phyloP scores from a whole-genome alignment of 176 grass and related monocot species.

The Juncus inflexus region DNA sequence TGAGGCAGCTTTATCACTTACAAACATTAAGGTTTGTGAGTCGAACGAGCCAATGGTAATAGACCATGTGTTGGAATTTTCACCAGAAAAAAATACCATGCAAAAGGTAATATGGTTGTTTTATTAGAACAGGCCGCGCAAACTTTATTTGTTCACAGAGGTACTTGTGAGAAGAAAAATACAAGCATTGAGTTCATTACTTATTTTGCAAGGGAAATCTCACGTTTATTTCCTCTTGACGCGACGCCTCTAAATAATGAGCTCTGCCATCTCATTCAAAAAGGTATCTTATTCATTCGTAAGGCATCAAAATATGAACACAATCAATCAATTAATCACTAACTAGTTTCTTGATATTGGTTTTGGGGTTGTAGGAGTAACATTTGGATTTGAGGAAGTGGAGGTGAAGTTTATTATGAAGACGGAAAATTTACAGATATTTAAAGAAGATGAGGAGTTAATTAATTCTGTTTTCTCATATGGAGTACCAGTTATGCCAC shows the following conservation, averaged over 20 bases:
- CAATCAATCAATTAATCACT: neutral
- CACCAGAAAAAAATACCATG: constrained; percentile 11
- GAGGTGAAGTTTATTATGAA: constrained; percentile 37
- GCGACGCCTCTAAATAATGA: constrained; percentile 13
- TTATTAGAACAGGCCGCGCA: constrained; percentile 25
- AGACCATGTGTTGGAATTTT: constrained; percentile 24
- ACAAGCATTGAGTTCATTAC: constrained; percentile 34
- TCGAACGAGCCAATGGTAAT: constrained; percentile 23
- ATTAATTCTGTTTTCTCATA: constrained; percentile 15
- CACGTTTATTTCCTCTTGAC: constrained; percentile 25
- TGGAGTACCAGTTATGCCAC: neutral
- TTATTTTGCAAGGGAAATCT: constrained; percentile 27
- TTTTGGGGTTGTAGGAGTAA: constrained; percentile 17
- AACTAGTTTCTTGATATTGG: constrained; percentile 10
- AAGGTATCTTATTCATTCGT: neutral
- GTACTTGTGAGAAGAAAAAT: neutral
- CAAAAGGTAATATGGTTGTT: constrained; percentile 20
- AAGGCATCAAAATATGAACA: too few species aligned
- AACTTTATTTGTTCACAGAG: constrained; percentile 31
- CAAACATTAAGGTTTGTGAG: constrained; percentile 16
- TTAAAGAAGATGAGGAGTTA: constrained; percentile 34
- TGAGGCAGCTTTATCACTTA: constrained; percentile 13
- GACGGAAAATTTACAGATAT: constrained; percentile 36
- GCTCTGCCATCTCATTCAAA: constrained; percentile 20
- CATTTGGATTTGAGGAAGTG: constrained; percentile 27